phyloP scores from a whole-genome alignment of 352 stramenopile species.

The Phytophthora europaea region DNA sequence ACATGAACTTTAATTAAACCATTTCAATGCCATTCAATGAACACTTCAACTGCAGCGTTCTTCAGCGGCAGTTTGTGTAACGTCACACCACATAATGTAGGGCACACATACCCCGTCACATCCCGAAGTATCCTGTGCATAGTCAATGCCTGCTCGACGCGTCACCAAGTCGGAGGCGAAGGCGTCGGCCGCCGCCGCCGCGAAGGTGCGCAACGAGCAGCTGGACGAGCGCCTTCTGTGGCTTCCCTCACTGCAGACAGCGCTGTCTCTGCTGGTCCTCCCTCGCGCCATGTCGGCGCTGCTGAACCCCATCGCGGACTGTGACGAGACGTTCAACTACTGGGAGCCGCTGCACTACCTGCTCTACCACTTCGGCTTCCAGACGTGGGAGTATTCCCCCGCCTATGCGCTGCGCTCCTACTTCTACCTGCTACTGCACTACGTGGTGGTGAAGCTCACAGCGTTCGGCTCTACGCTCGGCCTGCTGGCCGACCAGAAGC shows the following conservation, averaged over 20 bases:
- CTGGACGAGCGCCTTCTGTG: constrained; percentile 58
- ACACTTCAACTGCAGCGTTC: too few relatives aligned
- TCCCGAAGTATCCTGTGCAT: neutral
- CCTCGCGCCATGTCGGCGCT: constrained; percentile 69
- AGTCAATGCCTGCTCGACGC: constrained; percentile 25
- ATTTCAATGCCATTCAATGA: neutral
- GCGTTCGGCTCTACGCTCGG: constrained; percentile 51
- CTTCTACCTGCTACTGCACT: constrained; percentile 90
- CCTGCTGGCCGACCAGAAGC: constrained; percentile 55
- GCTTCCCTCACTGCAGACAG: constrained; percentile 66
- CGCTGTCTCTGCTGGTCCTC: constrained; percentile 72
- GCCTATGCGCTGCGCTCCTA: constrained; percentile 97
- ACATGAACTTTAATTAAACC: neutral
- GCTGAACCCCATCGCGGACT: constrained; percentile 94
- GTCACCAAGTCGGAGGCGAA: constrained; percentile 33
- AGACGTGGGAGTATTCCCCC: constrained; percentile 94
- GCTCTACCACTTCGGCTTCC: constrained; percentile 92
- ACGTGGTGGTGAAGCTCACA: constrained; percentile 57
- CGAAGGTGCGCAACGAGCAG: constrained; percentile 23
- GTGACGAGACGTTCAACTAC: constrained; percentile 99
- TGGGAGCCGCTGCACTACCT: constrained; percentile 99
- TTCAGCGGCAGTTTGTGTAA: neutral
- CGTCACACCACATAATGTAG: neutral
- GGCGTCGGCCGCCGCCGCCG: constrained; percentile 10
- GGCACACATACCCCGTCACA: neutral